Evolutionary conservation across 345 rosid genomes (phyloP).

Genomic region (Salix dunnii): DNA sequence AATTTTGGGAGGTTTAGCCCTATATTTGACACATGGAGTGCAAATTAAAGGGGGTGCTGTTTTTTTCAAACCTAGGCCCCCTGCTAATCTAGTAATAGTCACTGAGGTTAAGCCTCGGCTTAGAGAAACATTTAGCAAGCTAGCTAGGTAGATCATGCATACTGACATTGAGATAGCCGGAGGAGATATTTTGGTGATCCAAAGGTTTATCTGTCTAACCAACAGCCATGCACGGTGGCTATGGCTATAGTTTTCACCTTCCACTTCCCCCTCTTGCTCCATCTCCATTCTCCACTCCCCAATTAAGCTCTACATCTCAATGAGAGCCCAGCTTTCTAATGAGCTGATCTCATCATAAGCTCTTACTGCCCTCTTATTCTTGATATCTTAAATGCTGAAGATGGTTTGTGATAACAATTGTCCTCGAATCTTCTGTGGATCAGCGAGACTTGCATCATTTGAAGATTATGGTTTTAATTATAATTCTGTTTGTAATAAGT

Average conservation of each 20-base stretch:
- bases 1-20: background rate
- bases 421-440: background rate
- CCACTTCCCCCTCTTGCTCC: background rate
- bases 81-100: background rate
- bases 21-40: background rate
- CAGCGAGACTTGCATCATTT: background rate
- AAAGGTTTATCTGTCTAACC: background rate
- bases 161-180: background rate
- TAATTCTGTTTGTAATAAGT: background rate
- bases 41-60: background rate
- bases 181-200: conserved; percentile 10
- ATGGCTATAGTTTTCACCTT: background rate
- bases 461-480: background rate
- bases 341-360: too few relatives aligned
- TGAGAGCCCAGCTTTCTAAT: background rate
- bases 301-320: background rate
- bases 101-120: background rate
- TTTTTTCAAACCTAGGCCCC: conserved; percentile 13
- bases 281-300: background rate
- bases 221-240: background rate
- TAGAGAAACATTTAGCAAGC: background rate
- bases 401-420: background rate
- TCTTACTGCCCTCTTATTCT: background rate
- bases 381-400: background rate
- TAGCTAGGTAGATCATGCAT: background rate